These are phyloP conservation scores for Aspergillus flavus DNA, from an alignment of 2,329 filamentous ascomycete genomes.

Conservation along the genomic window DNA sequence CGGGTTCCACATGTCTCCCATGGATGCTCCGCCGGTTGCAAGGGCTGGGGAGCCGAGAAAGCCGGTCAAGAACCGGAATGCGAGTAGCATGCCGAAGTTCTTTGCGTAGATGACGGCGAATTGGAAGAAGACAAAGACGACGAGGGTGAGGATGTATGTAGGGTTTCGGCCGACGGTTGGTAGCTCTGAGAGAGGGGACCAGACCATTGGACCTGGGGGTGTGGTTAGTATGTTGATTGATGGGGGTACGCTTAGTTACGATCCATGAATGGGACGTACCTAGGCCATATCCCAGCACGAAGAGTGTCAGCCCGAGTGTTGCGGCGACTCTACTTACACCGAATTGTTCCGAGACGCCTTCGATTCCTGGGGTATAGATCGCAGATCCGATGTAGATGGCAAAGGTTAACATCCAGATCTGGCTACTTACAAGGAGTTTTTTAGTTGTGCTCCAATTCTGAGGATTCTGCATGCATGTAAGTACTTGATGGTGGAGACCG, in stretches of 20 bases:
- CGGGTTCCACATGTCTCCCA: constrained; percentile 47
- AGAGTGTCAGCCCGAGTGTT: constrained; percentile 53
- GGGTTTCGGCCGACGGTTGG: constrained; percentile 53
- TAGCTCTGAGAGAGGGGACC: constrained; percentile 52
- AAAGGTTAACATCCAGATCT: constrained; percentile 52
- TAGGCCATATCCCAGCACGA: constrained; percentile 51
- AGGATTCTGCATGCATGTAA: constrained; percentile 40
- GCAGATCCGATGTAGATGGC: constrained; percentile 56
- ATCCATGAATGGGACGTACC: constrained; percentile 10
- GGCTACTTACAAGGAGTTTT: constrained; percentile 49
- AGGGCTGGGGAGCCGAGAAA: constrained; percentile 53
- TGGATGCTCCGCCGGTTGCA: constrained; percentile 49
- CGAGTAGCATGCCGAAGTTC: constrained; percentile 57
- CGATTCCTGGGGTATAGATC: constrained; percentile 53
- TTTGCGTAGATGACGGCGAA: constrained; percentile 51
- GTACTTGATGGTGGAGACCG: background rate
- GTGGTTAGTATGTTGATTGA: background rate
- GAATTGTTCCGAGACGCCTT: constrained; percentile 46
- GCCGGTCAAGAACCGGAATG: constrained; percentile 56
- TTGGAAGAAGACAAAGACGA: constrained; percentile 54
- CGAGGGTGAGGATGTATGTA: constrained; percentile 52
- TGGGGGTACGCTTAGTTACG: background rate
- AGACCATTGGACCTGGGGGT: constrained; percentile 47
- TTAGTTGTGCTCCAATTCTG: constrained; percentile 50
- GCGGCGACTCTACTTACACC: constrained; percentile 49